Conservation (phyloP, 2,329 filamentous ascomycete species). For the Apiospora marii region DNA sequence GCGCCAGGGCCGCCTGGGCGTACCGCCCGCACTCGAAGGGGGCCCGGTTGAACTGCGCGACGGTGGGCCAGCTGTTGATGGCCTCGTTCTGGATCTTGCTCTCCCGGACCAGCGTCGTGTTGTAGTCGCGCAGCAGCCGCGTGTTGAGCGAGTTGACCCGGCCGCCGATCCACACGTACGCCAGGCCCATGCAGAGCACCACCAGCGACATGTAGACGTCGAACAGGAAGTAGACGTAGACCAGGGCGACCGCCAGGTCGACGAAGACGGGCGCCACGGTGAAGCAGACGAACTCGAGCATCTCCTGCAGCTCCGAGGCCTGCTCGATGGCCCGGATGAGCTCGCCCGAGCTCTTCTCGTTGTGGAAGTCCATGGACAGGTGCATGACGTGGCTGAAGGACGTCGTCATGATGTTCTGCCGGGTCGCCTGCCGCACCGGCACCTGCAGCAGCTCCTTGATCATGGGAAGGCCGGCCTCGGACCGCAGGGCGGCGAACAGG, state of each 20-base stretch:
- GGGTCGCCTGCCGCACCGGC: slow-evolving; percentile 64
- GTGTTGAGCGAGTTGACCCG: slow-evolving; percentile 52
- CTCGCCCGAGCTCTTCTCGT: slow-evolving; percentile 69
- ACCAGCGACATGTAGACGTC: slow-evolving; percentile 63
- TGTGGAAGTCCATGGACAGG: slow-evolving; percentile 76
- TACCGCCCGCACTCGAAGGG: slow-evolving; percentile 40
- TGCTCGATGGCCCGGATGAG: slow-evolving; percentile 71
- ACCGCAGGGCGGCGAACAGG: slow-evolving; percentile 18
- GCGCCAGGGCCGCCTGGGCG: slow-evolving; percentile 36
- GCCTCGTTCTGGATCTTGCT: slow-evolving; percentile 61
- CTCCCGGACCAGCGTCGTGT: slow-evolving; percentile 37
- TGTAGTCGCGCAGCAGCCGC: slow-evolving; percentile 51
- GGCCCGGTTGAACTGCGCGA: slow-evolving; percentile 53
- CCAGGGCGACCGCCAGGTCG: slow-evolving; percentile 68
- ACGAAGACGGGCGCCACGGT: slow-evolving; percentile 67
- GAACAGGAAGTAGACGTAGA: slow-evolving; percentile 68
- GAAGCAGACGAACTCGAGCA: slow-evolving; percentile 68
- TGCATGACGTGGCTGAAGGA: slow-evolving; percentile 73
- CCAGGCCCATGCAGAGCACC: slow-evolving; percentile 51
- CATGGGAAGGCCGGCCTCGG: neutral
- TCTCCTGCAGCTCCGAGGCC: slow-evolving; percentile 64
- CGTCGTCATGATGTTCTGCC: slow-evolving; percentile 63
- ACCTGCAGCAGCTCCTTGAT: slow-evolving; percentile 37
- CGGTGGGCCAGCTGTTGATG: slow-evolving; percentile 67
- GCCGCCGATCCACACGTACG: slow-evolving; percentile 56